Base-by-base conservation (phyloP, 257 asterid species). In the Forsythia suspensa region DNA sequence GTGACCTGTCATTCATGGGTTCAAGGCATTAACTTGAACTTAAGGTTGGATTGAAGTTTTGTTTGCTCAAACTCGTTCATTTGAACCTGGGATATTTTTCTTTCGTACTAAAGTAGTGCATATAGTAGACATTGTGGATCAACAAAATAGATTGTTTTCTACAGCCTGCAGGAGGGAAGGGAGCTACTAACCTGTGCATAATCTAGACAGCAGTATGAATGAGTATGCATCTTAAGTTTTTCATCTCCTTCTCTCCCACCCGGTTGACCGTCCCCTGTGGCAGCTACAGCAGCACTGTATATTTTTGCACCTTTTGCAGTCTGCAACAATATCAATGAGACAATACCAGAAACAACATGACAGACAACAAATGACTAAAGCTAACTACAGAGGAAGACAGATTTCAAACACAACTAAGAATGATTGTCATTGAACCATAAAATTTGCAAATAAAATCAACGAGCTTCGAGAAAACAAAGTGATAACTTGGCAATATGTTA, bases 121-220 rank as follows among this genome's bases (percentile, higher is more conserved):
- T 69, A 41, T 10, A 37, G 40, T 37, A 79, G 59, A 34, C 59
- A 70, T 39, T 75, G 40, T 73, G 59, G 39, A 69, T 41, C 68
- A 7, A 81, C 37, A 65, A 76, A 29, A 29, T 29, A 76, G 34
- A 29, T 29, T 29, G 2, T 29, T 29, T 29, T 29, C 34, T 42
- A 70, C 8, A 18, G 34, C 66, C 51, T 5, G 29, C 29, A n/a
- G 10, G 66, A 57, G 66, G 66, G 20, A 77, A 83, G 16, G 78
- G 52, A 70, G 85, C 73, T 42, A 78, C 73, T 76, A 80, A 92
- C 98, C 97, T 94, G 98, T 43, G 98, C 86, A 84, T 94, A 94
- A 77, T 94, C 98, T 29, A 94, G 88, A 82, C 98, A 92, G 70
- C 98, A 94, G 71, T 92, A 94, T 16, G 97, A 92, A 83, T 94